Evolutionary conservation across 169 alveolate genomes (phyloP), one percentile per base, ranked within the genome.

Genomic region (Pseudocohnilembus persalinus): DNA sequence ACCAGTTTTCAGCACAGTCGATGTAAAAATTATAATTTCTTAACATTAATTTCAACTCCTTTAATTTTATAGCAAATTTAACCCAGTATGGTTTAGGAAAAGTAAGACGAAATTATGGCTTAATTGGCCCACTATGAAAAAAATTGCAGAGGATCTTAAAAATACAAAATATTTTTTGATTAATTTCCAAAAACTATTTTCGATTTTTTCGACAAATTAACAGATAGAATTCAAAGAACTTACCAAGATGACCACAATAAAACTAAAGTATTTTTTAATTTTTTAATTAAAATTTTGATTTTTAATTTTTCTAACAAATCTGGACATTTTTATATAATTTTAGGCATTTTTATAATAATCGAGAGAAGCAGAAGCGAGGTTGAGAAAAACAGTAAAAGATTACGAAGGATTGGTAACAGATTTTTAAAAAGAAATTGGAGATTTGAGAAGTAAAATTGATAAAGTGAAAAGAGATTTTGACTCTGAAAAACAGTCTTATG

Each of bases 101-200:
- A 85, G 64, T 85, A 33, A 68, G 72, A 85, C 30, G 81, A 72
- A 20, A 77, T 68, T 63, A 68, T 77, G 11, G 49, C 68, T 20
- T 78, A 72, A 28, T 85, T 73, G 49, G 65, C 74, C 28, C 30
- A 85, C 29, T 85, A 85, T 27, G 64, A 33, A 16, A 78, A 80
- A 79, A 78, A 78, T 63, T 75, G 65, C 25, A 85, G 78, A 28
- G 89, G 89, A 0, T 28, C 31, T 24, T 72, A n/a, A 1, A 85
- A 85, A 75, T 85, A 85, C 63, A 73, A 79, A 74, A 74, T 72
- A 29, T 73, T 85, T 65, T 32, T 83, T 32, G 84, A 85, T 24
- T 31, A 85, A 74, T 82, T 85, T 28, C 89, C 89, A 27, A 35
- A 82, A 35, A 73, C 72, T 73, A 72, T 85, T 29, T 85, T 85